A percentile compares a stretch with the other conserved stretches of the same genome.
Conservation (phyloP, 1,284 basidiomycete genomes). For the Austropuccinia psidii region DNA sequence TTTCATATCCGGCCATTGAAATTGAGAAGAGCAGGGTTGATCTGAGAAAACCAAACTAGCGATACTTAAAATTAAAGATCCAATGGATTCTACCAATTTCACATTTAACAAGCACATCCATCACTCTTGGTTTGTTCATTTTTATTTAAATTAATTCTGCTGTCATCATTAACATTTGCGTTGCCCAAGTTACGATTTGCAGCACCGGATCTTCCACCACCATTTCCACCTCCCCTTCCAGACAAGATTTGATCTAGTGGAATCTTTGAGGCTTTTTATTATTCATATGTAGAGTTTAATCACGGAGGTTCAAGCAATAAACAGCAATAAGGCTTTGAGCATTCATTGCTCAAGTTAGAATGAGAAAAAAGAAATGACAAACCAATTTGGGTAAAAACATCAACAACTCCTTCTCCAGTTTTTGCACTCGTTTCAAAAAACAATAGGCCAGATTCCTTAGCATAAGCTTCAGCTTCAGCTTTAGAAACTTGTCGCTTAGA, state of each 20-base stretch:
- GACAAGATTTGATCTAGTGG: slow-evolving; percentile 86
- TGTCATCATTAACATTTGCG: slow-evolving; percentile 53
- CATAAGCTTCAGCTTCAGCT: slow-evolving; percentile 94
- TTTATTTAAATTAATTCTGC: slow-evolving; percentile 61
- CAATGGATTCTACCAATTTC: not conserved
- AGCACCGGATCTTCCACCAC: slow-evolving; percentile 55
- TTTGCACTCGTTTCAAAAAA: slow-evolving; percentile 99
- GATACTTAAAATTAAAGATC: not conserved
- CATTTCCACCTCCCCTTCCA: slow-evolving; percentile 55
- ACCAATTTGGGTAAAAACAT: slow-evolving; percentile 98
- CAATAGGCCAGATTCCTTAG: slow-evolving; percentile 78
- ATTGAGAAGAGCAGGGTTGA: too few relatives aligned
- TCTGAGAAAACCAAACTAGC: too few relatives aligned
- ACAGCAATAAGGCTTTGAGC: slow-evolving; percentile 36
- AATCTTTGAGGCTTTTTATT: slow-evolving; percentile 82
- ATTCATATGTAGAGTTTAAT: slow-evolving; percentile 38
- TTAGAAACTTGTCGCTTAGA: slow-evolving; percentile 70
- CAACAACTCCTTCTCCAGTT: slow-evolving; percentile 91
- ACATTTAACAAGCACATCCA: slow-evolving; percentile 65
- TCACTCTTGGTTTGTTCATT: slow-evolving; percentile 62
- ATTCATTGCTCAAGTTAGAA: slow-evolving; percentile 39
- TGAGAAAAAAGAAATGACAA: slow-evolving; percentile 45
- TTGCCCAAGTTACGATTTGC: slow-evolving; percentile 54
- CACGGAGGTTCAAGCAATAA: slow-evolving; percentile 26
- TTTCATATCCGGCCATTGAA: too few relatives aligned